Percentiles rank a stretch among this genome's conserved stretches.
phyloP scores from a whole-genome alignment of 805 yeast species.

The Teunomyces panamensis region DNA sequence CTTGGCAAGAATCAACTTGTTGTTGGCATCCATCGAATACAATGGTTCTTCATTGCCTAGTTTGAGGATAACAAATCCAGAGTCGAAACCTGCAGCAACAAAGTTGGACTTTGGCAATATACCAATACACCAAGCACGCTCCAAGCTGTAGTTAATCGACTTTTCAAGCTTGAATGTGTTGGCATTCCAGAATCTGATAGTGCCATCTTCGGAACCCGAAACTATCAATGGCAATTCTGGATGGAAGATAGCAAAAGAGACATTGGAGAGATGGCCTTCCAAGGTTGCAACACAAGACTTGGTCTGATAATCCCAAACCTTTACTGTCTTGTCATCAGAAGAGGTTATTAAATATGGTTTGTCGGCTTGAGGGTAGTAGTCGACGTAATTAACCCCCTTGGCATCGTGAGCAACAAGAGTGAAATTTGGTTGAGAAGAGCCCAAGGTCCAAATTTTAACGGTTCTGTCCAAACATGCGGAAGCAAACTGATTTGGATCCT shows the following conservation, averaged over 20 bases:
- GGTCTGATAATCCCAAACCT: slow-evolving; percentile 96
- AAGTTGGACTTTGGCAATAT: slow-evolving; percentile 68
- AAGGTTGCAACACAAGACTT: slow-evolving; percentile 92
- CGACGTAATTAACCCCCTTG: slow-evolving; percentile 94
- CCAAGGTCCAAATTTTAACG: slow-evolving; percentile 94
- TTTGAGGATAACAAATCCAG: slow-evolving; percentile 85
- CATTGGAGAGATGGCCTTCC: slow-evolving; percentile 92
- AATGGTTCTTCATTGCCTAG: slow-evolving; percentile 94
- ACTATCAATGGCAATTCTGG: slow-evolving; percentile 94
- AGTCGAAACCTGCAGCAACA: slow-evolving; percentile 91
- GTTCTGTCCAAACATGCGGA: slow-evolving; percentile 96
- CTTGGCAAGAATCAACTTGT: slow-evolving; percentile 87
- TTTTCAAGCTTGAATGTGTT: slow-evolving; percentile 92
- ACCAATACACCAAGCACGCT: slow-evolving; percentile 95
- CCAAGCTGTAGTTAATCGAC: slow-evolving; percentile 85
- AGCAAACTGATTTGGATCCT: slow-evolving; percentile 96
- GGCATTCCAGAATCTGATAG: slow-evolving; percentile 92
- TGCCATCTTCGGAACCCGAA: slow-evolving; percentile 96
- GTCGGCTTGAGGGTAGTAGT: slow-evolving; percentile 95
- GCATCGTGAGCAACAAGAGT: slow-evolving; percentile 88
- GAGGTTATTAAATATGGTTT: slow-evolving; percentile 93
- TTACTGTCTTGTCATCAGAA: slow-evolving; percentile 85
- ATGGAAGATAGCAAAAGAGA: slow-evolving; percentile 95
- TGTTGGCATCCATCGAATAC: slow-evolving; percentile 87
- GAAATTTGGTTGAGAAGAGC: slow-evolving; percentile 83